Base-by-base conservation (phyloP, 148 eudicot species). In the Silene uniflora region DNA sequence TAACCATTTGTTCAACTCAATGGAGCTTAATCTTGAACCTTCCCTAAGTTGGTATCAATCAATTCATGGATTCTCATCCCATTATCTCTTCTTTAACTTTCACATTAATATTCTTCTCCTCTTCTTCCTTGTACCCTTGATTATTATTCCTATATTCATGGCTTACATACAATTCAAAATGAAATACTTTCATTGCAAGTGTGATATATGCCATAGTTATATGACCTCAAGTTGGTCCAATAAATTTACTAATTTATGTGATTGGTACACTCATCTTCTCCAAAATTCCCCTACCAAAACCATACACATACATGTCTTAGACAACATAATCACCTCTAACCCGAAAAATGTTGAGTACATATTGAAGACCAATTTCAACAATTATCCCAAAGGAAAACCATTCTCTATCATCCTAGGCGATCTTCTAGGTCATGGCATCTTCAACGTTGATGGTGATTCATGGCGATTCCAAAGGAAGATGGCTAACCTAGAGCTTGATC, bases 401-500 rank as follows among this genome's bases (percentile, higher is more conserved):
- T 89, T 89, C 65, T 89, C 93, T 1, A 67, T 79, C 5, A 88
- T 91, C 77, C 79, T 91, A 14, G 93, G 90, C 5, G 97, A 91
- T 69, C 80, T 91, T 16, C 44, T 91, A 24, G 97, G 97, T 5
- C 62, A 81, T 19, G 97, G 97, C 9, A 91, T 91, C 52, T 91
- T 91, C 82, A 88, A 86, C 73, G 97, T 87, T 1, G 97, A 91
- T 23, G 97, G 97, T 1, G 93, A 91, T 52, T 54, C 64, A 19
- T 91, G 97, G 97, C 77, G 76, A 16, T 91, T 91, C 52, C 97
- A 91, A 32, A 77, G 90, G 64, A 91, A 90, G 78, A 90, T 90
- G 85, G 92, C 91, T 3, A 83, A 88, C 58, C 86, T 88, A 0
- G 97, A 91, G 80, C 97, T 91, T 1, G 83, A 89, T 0, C 83